Evolutionary conservation across 2,329 filamentous ascomycete species (phyloP).

Genomic region (Calonectria leucothoes): DNA sequence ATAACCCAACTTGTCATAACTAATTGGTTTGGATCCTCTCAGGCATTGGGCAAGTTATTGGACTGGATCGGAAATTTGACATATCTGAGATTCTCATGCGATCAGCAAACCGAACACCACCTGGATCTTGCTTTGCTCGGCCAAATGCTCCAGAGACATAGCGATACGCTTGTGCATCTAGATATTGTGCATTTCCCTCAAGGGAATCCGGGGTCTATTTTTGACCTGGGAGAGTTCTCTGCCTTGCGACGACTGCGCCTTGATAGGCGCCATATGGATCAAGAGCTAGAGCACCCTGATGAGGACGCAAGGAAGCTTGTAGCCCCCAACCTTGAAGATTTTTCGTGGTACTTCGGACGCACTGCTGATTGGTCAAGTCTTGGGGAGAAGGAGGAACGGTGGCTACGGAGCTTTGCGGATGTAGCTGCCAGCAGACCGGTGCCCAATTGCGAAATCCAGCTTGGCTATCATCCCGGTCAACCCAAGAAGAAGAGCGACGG

Average conservation of each 20-base stretch:
- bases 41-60: background rate
- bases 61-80: background rate
- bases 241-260: background rate
- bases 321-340: background rate
- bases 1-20: background rate
- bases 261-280: background rate
- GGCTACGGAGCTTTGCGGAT: background rate
- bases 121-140: background rate
- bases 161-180: background rate
- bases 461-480: background rate
- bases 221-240: background rate
- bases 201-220: background rate
- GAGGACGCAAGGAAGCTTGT: background rate
- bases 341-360: background rate
- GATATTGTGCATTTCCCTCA: background rate
- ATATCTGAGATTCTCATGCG: background rate
- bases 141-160: background rate
- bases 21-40: background rate
- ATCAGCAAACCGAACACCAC: background rate
- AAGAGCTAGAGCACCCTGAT: background rate
- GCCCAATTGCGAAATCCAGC: background rate
- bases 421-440: background rate
- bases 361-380: background rate
- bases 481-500: background rate
- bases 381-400: background rate